Base-by-base conservation (phyloP, 1,284 basidiomycete genomes). In the Sporisorium iseilematis-ciliati region DNA sequence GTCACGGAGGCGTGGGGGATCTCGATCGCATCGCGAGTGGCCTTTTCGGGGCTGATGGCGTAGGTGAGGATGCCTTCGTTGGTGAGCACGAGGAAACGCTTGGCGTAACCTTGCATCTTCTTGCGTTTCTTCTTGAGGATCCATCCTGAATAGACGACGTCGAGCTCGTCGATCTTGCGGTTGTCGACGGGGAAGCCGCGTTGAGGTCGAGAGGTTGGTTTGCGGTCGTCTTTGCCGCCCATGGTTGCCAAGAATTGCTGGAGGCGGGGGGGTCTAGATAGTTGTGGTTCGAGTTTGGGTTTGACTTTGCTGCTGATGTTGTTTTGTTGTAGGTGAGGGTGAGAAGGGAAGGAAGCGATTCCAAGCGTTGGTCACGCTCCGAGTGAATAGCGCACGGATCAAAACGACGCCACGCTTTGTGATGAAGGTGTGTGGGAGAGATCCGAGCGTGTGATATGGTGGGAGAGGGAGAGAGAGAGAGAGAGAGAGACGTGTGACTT, bases 111-210 rank as follows among this genome's bases (percentile, higher is more conserved):
- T 52, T 84, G 83, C 78, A 84, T 84, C 68, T 82, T 84, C 74
- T 84, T 84, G 54, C 82, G 75, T 78, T 84, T 84, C 77, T 84
- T 84, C 60, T 84, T 84, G 50, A 84, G 71, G 23, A 84, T 82
- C 82, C 82, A 84, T 64, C 83, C 83, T 8, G 78, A 77, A 43
- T 75, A 73, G 33, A 84, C 62, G 35, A 83, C 65, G 16, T 78
- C 70, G 23, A 80, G 72, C 33, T 77, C 66, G 21, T 74, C 61
- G 46, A 81, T 75, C 45, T 57, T 64, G 38, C 65, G 65, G 18
- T 65, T 71, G 48, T 58, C 58, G 14, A 68, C 61, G 46, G 59
- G 59, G 48, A 65, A 63, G 50, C 70, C 62, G 41, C 70, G 69
- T 33, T 63, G 65, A 7, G 49, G 29, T 16, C 59, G 63, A 21